Percentiles rank a stretch among this genome's conserved stretches.
Conservation (phyloP, 2,329 filamentous ascomycete genomes). For the Fusarium sp. region DNA sequence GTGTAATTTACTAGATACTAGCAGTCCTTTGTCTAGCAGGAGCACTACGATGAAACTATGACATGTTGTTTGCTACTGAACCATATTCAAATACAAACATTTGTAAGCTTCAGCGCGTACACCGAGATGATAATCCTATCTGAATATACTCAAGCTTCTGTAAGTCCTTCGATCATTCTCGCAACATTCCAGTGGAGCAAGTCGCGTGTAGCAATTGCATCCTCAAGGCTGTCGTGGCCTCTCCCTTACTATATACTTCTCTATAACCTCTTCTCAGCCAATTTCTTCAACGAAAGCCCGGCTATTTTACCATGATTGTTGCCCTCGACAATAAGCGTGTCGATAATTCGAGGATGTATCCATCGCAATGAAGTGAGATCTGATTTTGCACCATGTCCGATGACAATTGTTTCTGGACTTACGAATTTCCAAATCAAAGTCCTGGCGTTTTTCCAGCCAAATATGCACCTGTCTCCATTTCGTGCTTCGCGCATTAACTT, state of each 20-base stretch:
- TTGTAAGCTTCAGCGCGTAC: rapidly evolving
- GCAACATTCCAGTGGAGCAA: slow-evolving; percentile 24
- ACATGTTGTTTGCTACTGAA: too few species aligned
- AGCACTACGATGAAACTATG: too few species aligned
- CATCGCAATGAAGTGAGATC: slow-evolving; percentile 22
- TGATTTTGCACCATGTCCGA: slow-evolving; percentile 56
- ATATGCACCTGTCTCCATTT: slow-evolving; percentile 50
- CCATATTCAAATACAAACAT: rapidly evolving
- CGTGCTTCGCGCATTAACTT: slow-evolving; percentile 54
- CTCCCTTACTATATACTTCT: slow-evolving; percentile 5
- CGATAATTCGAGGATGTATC: slow-evolving; percentile 24
- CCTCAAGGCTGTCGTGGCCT: slow-evolving; percentile 30
- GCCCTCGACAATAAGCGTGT: slow-evolving; percentile 20
- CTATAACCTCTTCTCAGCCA: slow-evolving; percentile 5
- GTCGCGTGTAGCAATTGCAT: slow-evolving; percentile 29
- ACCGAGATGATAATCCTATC: rapidly evolving
- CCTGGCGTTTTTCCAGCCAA: slow-evolving; percentile 58
- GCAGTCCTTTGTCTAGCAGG: too few species aligned
- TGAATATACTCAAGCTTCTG: neutral
- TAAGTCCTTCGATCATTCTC: neutral
- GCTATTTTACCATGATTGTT: neutral
- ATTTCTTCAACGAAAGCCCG: slow-evolving; percentile 21
- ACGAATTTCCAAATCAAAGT: slow-evolving; percentile 58
- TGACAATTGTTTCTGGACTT: slow-evolving; percentile 60
- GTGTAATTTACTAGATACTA: too few species aligned